Evolutionary conservation across 2,329 filamentous ascomycete genomes (phyloP), one percentile per base, ranked within the genome.

Genomic region (Xylaria sp.): DNA sequence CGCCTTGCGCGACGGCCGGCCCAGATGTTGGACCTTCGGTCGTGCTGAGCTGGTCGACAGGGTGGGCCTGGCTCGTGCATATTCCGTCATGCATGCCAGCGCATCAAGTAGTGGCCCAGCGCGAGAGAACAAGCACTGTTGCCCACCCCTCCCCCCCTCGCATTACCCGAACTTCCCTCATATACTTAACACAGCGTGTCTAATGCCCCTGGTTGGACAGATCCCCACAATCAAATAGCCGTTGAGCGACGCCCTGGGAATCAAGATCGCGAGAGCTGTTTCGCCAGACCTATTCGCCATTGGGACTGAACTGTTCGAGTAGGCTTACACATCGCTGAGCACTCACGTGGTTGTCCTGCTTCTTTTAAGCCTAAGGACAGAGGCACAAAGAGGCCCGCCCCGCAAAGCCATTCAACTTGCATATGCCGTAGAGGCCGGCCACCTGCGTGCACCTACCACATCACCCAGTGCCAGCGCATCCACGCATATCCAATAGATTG

Each of bases 41-140:
- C 67, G 65, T 69, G 76, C 76, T 78, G 78, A 75, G 76, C 74
- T 79, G 78, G 76, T 77, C 74, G 73, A 75, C 75, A 72, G 72
- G 76, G 77, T 79, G 71, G 76, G 74, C 77, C 77, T 76, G 74
- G 76, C 74, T 79, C 76, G 74, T 84, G 82, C 83, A 84, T 81
- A 79, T 82, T 80, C 81, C 81, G 81, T 83, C 81, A 84, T 85
- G 82, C 83, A 85, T 84, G 82, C 80, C 80, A 82, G 75, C 80
- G 78, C 80, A 82, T 82, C 79, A 81, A 79, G 71, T 76, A 73
- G 76, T 77, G 73, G 75, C 71, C 75, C 75, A 76, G 78, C 77
- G 76, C 78, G 76, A 77, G 74, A 60, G 56, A 76, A 70, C 63
- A 72, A 72, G 71, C 64, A 69, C 70, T 70, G 72, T 72, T 74